Evolutionary conservation across 1,284 basidiomycete genomes (phyloP).

Genomic region (Cutaneotrichosporon cavernicola): DNA sequence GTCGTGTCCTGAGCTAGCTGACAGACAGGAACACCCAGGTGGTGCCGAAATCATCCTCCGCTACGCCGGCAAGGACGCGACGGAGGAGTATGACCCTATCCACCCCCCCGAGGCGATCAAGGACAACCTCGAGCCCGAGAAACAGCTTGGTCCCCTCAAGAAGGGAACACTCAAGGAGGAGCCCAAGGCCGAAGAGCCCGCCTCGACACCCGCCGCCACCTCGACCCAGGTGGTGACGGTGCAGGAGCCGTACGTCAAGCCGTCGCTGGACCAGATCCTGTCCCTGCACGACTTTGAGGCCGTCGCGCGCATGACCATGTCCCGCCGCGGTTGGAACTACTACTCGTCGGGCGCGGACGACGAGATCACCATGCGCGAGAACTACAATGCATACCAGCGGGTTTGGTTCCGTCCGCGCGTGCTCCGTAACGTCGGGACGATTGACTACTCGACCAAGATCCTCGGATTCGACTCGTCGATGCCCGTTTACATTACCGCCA

Average conservation of each 20-base stretch:
- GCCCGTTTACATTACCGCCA: constrained; percentile 70
- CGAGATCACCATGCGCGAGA: constrained; percentile 67
- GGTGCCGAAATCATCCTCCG: constrained; percentile 66
- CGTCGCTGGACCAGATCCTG: constrained; percentile 71
- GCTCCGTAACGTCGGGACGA: constrained; percentile 70
- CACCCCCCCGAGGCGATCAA: constrained; percentile 85
- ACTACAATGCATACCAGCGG: background rate
- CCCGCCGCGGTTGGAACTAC: constrained; percentile 83
- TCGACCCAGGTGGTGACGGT: background rate
- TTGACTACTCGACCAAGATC: constrained; percentile 80
- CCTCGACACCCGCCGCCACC: constrained; percentile 49
- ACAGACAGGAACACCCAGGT: constrained; percentile 62
- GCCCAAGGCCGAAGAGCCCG: constrained; percentile 43
- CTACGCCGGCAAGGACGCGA: constrained; percentile 75
- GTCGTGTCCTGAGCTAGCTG: constrained; percentile 45
- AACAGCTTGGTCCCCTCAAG: constrained; percentile 65
- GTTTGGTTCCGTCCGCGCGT: constrained; percentile 93
- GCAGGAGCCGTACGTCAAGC: constrained; percentile 53
- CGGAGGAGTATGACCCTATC: constrained; percentile 78
- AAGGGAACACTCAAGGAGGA: constrained; percentile 55
- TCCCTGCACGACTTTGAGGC: constrained; percentile 91
- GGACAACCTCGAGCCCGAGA: constrained; percentile 61
- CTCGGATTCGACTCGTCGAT: constrained; percentile 69
- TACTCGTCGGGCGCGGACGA: constrained; percentile 84
- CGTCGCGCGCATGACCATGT: constrained; percentile 70